Conservation (phyloP, 163 green algal species). For the Chlamydomonas reinhardtii region DNA sequence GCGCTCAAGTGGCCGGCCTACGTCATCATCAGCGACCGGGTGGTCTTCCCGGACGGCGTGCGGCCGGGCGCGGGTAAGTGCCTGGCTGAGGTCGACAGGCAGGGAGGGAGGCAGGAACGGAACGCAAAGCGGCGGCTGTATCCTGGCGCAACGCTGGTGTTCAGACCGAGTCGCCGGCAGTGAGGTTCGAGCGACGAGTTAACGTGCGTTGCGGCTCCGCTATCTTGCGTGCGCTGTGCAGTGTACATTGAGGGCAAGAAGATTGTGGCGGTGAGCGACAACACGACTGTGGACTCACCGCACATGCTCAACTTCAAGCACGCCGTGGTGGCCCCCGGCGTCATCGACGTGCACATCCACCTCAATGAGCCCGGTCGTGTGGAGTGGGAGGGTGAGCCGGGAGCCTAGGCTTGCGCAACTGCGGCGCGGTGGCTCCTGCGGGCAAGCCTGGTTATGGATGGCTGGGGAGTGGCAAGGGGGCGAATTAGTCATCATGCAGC, state of each 20-base stretch:
- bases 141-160: too few relatives aligned
- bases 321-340: conserved; percentile 85
- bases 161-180: too few relatives aligned
- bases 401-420: not conserved
- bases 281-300: not conserved
- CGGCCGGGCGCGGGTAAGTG: conserved; percentile 61
- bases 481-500: too few relatives aligned
- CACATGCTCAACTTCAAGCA: conserved; percentile 84
- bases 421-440: too few relatives aligned
- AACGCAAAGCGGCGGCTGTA: too few relatives aligned
- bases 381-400: conserved; percentile 92
- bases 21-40: conserved; percentile 59
- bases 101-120: too few relatives aligned
- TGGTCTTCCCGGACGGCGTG: conserved; percentile 65
- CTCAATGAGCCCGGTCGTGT: conserved; percentile 94
- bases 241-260: conserved; percentile 51
- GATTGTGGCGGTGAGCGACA: conserved; percentile 42
- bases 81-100: too few relatives aligned
- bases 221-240: conserved; percentile 3
- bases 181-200: too few relatives aligned
- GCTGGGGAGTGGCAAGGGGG: too few relatives aligned
- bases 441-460: too few relatives aligned
- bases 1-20: conserved; percentile 62
- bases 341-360: conserved; percentile 96
- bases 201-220: too few relatives aligned